Evolutionary conservation across 1,139 yeast genomes (phyloP), one percentile per base, ranked within the genome.

Genomic region (Lodderomyces elongisporus): DNA sequence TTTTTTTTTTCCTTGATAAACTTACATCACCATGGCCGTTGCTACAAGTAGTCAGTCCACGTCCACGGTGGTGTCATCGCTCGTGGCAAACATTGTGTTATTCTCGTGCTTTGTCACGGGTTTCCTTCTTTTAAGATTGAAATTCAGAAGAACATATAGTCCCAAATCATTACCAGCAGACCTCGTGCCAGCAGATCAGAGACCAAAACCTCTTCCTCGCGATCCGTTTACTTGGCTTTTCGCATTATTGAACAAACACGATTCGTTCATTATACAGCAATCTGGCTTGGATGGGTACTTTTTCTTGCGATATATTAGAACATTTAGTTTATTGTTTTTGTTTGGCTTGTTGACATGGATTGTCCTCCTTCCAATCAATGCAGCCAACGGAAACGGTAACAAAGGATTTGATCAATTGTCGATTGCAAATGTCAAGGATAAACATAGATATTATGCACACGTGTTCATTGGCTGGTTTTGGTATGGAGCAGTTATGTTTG

Each of bases 371-470:
- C 80, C 93, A 1, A 55, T 82, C 16, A 80, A 82, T 51, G 85
- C 82, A 8, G 58, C 76, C 3, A 67, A 74, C 41, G 87, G 88
- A 24, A 67, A 65, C 13, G 49, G 45, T 5, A 63, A 65, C 20
- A 56, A 70, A 34, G 96, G 96, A 2, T 72, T 91, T 44, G 91
- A 91, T 56, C 70, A 73, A 45, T 70, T 87, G 42, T 79, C 95
- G 2, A 85, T 81, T 51, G 74, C 93, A 25, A 88, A 91, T 53
- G 76, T 80, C 28, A 58, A 55, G 18, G 48, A 75, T 49, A 58
- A 60, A 33, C 60, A 71, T 34, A 70, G 95, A 38, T 84, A 82
- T 58, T 91, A 77, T 57, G 96, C 96, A 2, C 95, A 89, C 52
- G 89, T 81, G 2, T 72, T 91, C 40, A 61, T 85, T 35, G 79